Percentiles rank a stretch among this genome's conserved stretches.
Evolutionary conservation across 2,329 filamentous ascomycete species (phyloP).

Genomic region (Monilinia aucupariae): DNA sequence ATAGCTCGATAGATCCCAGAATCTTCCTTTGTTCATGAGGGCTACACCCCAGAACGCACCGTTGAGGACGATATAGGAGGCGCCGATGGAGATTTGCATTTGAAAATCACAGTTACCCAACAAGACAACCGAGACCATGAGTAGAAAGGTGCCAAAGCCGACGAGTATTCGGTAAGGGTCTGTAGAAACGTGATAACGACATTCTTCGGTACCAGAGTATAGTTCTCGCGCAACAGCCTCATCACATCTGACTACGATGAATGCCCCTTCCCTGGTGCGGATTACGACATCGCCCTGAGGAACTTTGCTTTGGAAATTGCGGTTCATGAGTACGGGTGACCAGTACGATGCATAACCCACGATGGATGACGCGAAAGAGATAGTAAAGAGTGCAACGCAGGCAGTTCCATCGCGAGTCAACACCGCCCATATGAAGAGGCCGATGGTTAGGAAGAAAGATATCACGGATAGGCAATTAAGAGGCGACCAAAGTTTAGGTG

Average conservation of each 20-base stretch:
- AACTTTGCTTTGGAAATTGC: conserved; percentile 42
- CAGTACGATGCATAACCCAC: conserved; percentile 55
- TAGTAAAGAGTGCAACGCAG: conserved; percentile 45
- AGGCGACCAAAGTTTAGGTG: conserved; percentile 45
- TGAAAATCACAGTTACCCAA: conserved; percentile 58
- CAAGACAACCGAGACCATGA: conserved; percentile 57
- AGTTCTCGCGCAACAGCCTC: conserved; percentile 59
- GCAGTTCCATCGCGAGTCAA: conserved; percentile 46
- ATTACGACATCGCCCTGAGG: conserved; percentile 57
- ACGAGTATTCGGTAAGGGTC: conserved; percentile 49
- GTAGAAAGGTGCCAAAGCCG: conserved; percentile 51
- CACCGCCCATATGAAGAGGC: conserved; percentile 43
- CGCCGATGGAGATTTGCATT: conserved; percentile 54
- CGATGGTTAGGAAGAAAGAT: conserved; percentile 46
- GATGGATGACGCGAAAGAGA: conserved; percentile 49
- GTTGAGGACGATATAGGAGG: conserved; percentile 54
- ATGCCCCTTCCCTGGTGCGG: conserved; percentile 54
- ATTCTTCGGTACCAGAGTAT: conserved; percentile 56
- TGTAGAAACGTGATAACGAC: conserved; percentile 47
- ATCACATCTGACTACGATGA: conserved; percentile 51
- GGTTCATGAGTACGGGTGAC: conserved; percentile 49
- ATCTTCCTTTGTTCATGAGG: conserved; percentile 38
- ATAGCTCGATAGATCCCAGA: conserved; percentile 56
- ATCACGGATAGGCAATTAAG: conserved; percentile 49
- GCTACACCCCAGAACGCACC: conserved; percentile 49